Conservation (phyloP, 805 yeast genomes). For the Zygosaccharomyces bailii region DNA sequence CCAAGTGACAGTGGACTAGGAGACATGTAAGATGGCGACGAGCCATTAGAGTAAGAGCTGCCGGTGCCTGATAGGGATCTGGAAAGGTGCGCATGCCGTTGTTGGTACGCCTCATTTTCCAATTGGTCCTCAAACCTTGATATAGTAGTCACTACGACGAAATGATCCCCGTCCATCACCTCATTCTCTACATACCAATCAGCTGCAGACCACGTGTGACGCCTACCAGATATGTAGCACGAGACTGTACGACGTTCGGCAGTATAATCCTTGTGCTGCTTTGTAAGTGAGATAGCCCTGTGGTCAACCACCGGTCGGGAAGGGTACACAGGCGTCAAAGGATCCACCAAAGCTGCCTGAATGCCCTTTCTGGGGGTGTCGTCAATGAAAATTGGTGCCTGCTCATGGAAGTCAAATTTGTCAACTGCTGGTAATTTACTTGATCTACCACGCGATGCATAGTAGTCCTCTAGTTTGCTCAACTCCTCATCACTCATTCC, state of each 20-base stretch:
- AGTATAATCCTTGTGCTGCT: constrained; percentile 20
- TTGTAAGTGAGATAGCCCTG: constrained; percentile 30
- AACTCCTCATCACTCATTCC: constrained; percentile 35
- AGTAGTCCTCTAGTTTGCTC: constrained; percentile 29
- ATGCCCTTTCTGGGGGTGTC: constrained; percentile 11
- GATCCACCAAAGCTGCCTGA: constrained; percentile 16
- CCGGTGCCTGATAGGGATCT: constrained; percentile 13
- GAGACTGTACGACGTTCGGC: constrained; percentile 37
- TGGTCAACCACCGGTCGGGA: constrained; percentile 33
- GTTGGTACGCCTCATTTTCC: constrained; percentile 9
- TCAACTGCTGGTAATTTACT: constrained; percentile 23
- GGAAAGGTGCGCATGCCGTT: constrained; percentile 7
- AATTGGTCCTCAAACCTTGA: constrained; percentile 32
- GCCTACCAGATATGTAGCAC: constrained; percentile 61
- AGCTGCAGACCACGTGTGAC: constrained; percentile 71
- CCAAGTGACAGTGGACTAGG: constrained; percentile 13
- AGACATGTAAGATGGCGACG: background rate
- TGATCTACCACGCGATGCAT: constrained; percentile 28
- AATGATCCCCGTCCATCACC: constrained; percentile 59
- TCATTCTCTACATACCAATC: constrained; percentile 62
- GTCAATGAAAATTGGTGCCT: constrained; percentile 22
- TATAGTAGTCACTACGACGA: constrained; percentile 56
- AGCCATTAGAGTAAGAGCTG: constrained; percentile 2
- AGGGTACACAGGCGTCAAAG: constrained; percentile 32
- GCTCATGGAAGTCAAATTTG: constrained; percentile 34